These are phyloP conservation scores for Kandelia obovata DNA, from an alignment of 345 rosid species.

Conservation along the genomic window DNA sequence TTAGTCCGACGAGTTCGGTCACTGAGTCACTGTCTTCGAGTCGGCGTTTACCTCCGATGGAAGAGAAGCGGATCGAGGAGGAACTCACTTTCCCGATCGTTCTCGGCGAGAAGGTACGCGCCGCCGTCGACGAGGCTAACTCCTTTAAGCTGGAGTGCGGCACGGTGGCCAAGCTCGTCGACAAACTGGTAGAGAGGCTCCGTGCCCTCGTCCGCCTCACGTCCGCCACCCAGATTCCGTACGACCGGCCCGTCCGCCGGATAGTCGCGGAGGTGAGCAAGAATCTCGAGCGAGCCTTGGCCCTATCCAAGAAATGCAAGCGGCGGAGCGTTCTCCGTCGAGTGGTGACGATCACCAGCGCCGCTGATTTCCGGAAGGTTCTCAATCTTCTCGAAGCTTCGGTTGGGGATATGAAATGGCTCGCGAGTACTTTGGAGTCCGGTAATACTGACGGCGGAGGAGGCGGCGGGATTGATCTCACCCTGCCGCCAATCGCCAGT, in stretches of 20 bases:
- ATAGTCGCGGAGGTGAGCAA: conserved; percentile 53
- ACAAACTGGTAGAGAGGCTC: conserved; percentile 61
- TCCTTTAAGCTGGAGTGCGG: conserved; percentile 55
- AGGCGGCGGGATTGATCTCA: conserved; percentile 43
- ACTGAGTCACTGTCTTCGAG: not conserved
- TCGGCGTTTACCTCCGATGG: conserved; percentile 21
- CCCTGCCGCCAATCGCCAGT: conserved; percentile 83
- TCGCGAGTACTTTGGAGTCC: conserved; percentile 49
- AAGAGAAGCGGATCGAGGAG: conserved; percentile 55
- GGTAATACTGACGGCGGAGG: conserved; percentile 43
- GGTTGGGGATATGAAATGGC: conserved; percentile 80
- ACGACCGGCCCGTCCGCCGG: conserved; percentile 82
- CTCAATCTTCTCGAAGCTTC: conserved; percentile 64
- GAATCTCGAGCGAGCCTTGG: conserved; percentile 55
- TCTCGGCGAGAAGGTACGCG: conserved; percentile 57
- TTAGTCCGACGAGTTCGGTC: not conserved
- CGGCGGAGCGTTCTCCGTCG: conserved; percentile 60
- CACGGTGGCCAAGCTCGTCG: conserved; percentile 54
- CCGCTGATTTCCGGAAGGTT: conserved; percentile 70
- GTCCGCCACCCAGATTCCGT: conserved; percentile 35
- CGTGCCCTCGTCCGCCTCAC: conserved; percentile 52
- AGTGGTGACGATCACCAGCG: conserved; percentile 56
- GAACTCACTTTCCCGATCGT: conserved; percentile 44
- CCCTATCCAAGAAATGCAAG: conserved; percentile 69
- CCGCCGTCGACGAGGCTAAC: conserved; percentile 57